Evolutionary conservation across 140 eudicot genomes (phyloP).

Genomic region (Senecio squalidus): DNA sequence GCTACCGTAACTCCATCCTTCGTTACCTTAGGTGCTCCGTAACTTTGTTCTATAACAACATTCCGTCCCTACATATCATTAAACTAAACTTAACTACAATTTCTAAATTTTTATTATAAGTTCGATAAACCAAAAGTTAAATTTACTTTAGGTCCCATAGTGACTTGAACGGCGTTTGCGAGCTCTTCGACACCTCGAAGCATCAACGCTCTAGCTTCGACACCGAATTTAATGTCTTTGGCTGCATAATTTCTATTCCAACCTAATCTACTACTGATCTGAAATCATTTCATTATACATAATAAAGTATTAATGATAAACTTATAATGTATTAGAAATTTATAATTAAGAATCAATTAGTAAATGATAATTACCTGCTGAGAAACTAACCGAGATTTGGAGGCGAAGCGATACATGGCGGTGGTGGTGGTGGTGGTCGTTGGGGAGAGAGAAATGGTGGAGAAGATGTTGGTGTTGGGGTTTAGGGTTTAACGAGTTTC

Average conservation of each 20-base stretch:
- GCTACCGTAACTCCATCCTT: slow-evolving; percentile 65
- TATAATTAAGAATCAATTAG: no score
- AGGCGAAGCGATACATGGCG: slow-evolving; percentile 45
- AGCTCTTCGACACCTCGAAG: slow-evolving; percentile 59
- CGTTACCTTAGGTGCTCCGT: slow-evolving; percentile 54
- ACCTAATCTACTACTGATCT: slow-evolving; percentile 33
- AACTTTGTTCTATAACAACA: slow-evolving; percentile 56
- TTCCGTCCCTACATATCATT: slow-evolving; percentile 37
- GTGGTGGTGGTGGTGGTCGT: not conserved
- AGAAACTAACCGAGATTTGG: slow-evolving; percentile 41
- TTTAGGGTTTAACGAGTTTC: no score
- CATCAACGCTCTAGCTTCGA: slow-evolving; percentile 56
- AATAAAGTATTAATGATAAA: no score
- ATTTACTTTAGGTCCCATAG: slow-evolving; percentile 41
- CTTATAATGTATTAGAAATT: no score
- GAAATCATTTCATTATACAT: not conserved
- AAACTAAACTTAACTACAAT: not conserved
- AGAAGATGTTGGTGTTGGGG: no score
- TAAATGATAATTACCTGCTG: slow-evolving; percentile 31
- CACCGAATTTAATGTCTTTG: slow-evolving; percentile 50
- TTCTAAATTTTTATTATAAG: not conserved
- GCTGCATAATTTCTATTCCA: slow-evolving; percentile 54
- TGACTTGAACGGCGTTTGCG: slow-evolving; percentile 53
- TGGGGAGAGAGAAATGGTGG: not conserved
- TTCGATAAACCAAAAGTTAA: not conserved